phyloP scores from a whole-genome alignment of 2,329 filamentous ascomycete genomes.

The Aspergillus sp. region DNA sequence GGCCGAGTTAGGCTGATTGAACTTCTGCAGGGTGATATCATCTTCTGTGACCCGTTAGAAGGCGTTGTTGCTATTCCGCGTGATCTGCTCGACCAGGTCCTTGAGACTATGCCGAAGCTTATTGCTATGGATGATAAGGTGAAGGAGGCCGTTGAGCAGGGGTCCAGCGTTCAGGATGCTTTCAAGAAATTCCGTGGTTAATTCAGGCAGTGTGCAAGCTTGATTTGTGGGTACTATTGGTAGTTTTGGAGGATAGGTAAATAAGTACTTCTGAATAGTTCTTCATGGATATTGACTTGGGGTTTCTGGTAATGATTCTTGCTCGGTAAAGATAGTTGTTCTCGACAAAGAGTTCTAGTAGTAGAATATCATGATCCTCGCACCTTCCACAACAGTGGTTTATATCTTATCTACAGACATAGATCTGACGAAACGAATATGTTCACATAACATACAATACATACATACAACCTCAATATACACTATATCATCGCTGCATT shows the following conservation, averaged over 20 bases:
- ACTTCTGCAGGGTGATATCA: constrained; percentile 58
- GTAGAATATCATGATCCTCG: too few relatives aligned
- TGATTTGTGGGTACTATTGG: neutral
- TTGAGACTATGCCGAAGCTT: constrained; percentile 59
- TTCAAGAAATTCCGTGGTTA: constrained; percentile 58
- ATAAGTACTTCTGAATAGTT: too few relatives aligned
- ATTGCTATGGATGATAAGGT: constrained; percentile 58
- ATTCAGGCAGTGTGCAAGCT: neutral
- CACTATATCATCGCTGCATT: constrained; percentile 14
- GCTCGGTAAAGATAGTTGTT: too few relatives aligned
- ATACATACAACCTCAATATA: constrained; percentile 13
- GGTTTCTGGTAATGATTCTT: too few relatives aligned
- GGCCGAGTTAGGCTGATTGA: neutral
- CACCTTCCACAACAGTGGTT: too few relatives aligned
- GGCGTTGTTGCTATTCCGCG: constrained; percentile 68
- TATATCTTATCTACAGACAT: neutral
- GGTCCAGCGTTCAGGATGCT: constrained; percentile 64
- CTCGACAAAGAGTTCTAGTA: too few relatives aligned
- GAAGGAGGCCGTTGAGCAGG: constrained; percentile 63
- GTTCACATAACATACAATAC: constrained; percentile 12
- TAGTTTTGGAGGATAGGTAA: too few relatives aligned
- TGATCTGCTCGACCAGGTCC: constrained; percentile 58
- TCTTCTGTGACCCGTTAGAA: constrained; percentile 69
- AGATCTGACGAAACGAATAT: neutral
- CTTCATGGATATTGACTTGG: too few relatives aligned